These are phyloP conservation scores for Bifiguratus adelaidae DNA, from an alignment of 192 early-diverging fungal species.

Conservation along the genomic window DNA sequence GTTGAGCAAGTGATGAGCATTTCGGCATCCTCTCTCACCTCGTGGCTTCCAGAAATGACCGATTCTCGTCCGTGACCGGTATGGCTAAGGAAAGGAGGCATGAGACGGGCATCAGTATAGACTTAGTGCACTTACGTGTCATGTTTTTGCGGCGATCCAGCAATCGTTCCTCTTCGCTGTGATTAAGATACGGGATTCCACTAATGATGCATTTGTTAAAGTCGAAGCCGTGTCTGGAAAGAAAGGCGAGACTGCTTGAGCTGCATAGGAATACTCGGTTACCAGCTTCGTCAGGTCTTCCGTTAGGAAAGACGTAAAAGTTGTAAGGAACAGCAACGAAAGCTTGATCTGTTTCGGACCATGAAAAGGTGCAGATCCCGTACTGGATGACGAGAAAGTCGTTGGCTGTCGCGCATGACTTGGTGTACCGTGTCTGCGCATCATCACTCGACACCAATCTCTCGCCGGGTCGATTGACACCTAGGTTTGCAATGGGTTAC, in stretches of 20 bases:
- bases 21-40: constrained; percentile 17
- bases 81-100: constrained; percentile 14
- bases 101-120: no score
- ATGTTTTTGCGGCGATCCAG: constrained; percentile 4
- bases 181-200: constrained; percentile 69
- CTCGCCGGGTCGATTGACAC: constrained; percentile 13
- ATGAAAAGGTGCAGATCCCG: constrained; percentile 77
- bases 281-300: constrained; percentile 27
- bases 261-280: constrained; percentile 36
- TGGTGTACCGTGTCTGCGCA: constrained; percentile 20
- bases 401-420: constrained; percentile 9
- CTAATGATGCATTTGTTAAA: constrained; percentile 80
- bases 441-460: constrained; percentile 14
- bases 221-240: constrained; percentile 69
- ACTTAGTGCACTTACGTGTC: background rate
- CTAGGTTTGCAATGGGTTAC: constrained; percentile 2
- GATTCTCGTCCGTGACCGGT: constrained; percentile 36
- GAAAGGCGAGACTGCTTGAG: constrained; percentile 58
- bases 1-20: no score
- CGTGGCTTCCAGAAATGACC: constrained; percentile 30
- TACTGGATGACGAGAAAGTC: constrained; percentile 60
- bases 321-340: constrained; percentile 81
- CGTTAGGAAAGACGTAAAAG: constrained; percentile 75
- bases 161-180: constrained; percentile 36
- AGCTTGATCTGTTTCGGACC: constrained; percentile 30